Conservation (phyloP, 1,284 basidiomycete species). For the Austropuccinia psidii region DNA sequence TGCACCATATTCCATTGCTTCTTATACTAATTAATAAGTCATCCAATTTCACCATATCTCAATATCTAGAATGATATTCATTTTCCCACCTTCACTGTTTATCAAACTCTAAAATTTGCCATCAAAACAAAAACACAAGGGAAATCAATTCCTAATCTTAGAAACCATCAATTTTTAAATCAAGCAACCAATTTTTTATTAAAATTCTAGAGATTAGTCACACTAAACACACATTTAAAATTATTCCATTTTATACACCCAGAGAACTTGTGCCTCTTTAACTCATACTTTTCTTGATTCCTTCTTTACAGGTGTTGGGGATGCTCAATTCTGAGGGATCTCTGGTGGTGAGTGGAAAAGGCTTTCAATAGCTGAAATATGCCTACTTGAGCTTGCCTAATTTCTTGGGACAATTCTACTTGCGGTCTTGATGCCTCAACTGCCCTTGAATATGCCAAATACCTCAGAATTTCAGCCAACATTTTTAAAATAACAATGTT, state of each 20-base stretch:
- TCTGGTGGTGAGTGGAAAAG: slow-evolving; percentile 68
- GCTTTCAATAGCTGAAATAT: slow-evolving; percentile 58
- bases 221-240: slow-evolving; percentile 54
- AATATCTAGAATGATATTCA: slow-evolving; percentile 58
- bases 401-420: slow-evolving; percentile 55
- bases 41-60: slow-evolving; percentile 39
- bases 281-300: not conserved
- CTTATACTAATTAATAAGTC: slow-evolving; percentile 41
- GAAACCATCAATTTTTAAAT: slow-evolving; percentile 53
- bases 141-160: slow-evolving; percentile 50
- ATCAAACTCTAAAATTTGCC: slow-evolving; percentile 60
- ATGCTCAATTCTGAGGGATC: slow-evolving; percentile 65
- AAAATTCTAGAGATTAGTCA: slow-evolving; percentile 62
- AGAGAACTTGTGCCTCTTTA: slow-evolving; percentile 47
- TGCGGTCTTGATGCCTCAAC: slow-evolving; percentile 64
- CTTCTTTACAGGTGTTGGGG: slow-evolving; percentile 54
- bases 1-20: slow-evolving; percentile 41
- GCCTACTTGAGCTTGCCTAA: slow-evolving; percentile 52
- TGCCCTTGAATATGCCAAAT: slow-evolving; percentile 56
- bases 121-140: slow-evolving; percentile 58
- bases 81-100: slow-evolving; percentile 66
- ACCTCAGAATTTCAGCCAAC: slow-evolving; percentile 55
- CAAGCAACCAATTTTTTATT: slow-evolving; percentile 54
- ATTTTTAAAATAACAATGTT: slow-evolving; percentile 57
- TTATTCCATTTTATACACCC: slow-evolving; percentile 48